Evolutionary conservation across 1,284 basidiomycete species (phyloP), one percentile per base, ranked within the genome.

Genomic region (Cryptococcus depauperatus): DNA sequence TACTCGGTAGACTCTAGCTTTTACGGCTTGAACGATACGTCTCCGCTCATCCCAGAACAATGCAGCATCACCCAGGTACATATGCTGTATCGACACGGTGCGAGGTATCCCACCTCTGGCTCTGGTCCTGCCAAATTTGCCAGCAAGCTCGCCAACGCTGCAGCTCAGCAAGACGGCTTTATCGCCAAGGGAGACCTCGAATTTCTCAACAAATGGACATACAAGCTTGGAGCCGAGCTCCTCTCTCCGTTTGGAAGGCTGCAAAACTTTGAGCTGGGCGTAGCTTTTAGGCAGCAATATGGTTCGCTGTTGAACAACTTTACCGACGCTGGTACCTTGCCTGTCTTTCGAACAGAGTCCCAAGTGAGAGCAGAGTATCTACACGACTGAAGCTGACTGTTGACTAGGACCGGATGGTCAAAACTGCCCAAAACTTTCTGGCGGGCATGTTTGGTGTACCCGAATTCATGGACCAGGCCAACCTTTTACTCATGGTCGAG

Each of bases 391-490:
- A 27, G 34, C 42, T 43, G 34, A 42, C 27, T 88, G 83, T 25
- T 19, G 40, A 3, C 6, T 82, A 88, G 78, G 79, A 88, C 64
- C 82, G 85, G 23, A 89, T 89, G 85, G 76, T 85, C 22, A 75
- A 82, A 25, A 88, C 85, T 5, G 84, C 85, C 35, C 66, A 83
- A 51, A 89, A 90, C 66, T 89, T 90, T 59, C 86, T 85, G 2
- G 74, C 86, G 34, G 87, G 86, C 0, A 88, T 91, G 75, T 91
- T 90, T 60, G 86, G 86, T 1, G 82, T 83, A 54, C 85, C 88
- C 10, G 80, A 88, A 64, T 90, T 87, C 59, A 77, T 85, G 42
- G 81, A 86, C 62, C 80, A 82, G 52, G 82, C 88, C 50, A 88
- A 81, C 23, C 82, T 88, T 35, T 56, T 55, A 44, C 62, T 58